phyloP scores from a whole-genome alignment of 495 filamentous ascomycete species.

The Lophiotrema nucula region DNA sequence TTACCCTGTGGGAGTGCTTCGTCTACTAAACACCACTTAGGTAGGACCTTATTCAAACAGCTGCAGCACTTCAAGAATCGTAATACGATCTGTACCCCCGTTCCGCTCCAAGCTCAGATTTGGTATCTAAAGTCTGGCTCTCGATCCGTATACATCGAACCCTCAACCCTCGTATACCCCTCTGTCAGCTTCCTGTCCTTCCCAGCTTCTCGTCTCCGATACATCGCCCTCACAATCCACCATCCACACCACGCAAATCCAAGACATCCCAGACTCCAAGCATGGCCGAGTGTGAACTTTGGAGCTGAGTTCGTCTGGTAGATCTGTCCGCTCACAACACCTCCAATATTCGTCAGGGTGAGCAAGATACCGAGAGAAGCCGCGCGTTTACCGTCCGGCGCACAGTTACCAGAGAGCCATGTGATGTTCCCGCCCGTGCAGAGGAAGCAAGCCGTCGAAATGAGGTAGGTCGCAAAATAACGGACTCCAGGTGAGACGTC shows the following conservation, averaged over 20 bases:
- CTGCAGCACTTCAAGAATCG: no score
- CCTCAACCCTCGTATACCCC: slow-evolving; percentile 12
- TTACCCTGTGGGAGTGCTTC: no score
- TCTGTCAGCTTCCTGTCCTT: slow-evolving; percentile 24
- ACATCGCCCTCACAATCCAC: slow-evolving; percentile 30
- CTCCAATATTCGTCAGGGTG: slow-evolving; percentile 44
- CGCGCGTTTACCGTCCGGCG: slow-evolving; percentile 47
- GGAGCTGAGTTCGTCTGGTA: slow-evolving; percentile 29
- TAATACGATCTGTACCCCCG: no score
- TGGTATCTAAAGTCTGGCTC: slow-evolving; percentile 34
- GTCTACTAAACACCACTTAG: no score
- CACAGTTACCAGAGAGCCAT: slow-evolving; percentile 34
- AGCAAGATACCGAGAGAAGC: slow-evolving; percentile 45
- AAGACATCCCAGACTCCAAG: slow-evolving; percentile 30
- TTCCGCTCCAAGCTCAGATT: no score
- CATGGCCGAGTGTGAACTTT: slow-evolving; percentile 28
- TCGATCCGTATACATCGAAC: slow-evolving; percentile 30
- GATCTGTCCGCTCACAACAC: slow-evolving; percentile 34
- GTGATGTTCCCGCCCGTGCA: slow-evolving; percentile 33
- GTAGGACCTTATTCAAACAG: no score
- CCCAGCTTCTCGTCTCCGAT: slow-evolving; percentile 23
- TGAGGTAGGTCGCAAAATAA: slow-evolving; percentile 37
- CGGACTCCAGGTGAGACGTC: slow-evolving; percentile 16
- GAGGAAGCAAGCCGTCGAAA: slow-evolving; percentile 33
- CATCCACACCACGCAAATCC: slow-evolving; percentile 32